Evolutionary conservation across 768 basidiomycete species (phyloP).

Genomic region (Glaciozyma martinii): DNA sequence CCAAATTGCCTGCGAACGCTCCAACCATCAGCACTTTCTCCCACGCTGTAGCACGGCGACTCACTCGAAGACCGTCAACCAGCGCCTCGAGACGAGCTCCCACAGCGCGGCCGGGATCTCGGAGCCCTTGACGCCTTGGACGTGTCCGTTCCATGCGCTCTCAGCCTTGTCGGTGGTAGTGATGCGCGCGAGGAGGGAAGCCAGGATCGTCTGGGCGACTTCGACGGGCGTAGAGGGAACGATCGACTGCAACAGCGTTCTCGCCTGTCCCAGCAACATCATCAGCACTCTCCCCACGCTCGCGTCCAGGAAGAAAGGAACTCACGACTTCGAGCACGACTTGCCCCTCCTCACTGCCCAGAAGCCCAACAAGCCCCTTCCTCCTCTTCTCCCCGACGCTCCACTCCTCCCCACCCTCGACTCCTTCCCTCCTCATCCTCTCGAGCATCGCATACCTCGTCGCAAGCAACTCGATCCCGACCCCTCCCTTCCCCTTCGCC

Average conservation of each 20-base stretch:
- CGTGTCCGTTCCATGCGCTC: neutral
- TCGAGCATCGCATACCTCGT: conserved; percentile 6
- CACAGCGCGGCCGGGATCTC: conserved; percentile 12
- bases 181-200: conserved; percentile 4
- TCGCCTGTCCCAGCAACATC: conserved; percentile 1
- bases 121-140: neutral
- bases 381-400: neutral
- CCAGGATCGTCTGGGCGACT: neutral
- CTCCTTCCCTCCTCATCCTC: neutral
- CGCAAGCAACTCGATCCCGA: conserved; percentile 13
- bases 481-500: conserved; percentile 1
- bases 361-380: conserved; percentile 1
- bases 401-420: neutral
- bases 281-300: neutral
- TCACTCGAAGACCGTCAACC: conserved; percentile 10
- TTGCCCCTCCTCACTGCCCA: conserved; percentile 1
- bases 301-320: neutral
- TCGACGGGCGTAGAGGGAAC: neutral
- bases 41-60: neutral
- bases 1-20: neutral
- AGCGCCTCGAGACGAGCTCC: conserved; percentile 20
- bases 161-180: neutral
- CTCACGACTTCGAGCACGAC: conserved; percentile 15
- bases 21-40: neutral
- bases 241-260: conserved; percentile 15